Conservation (phyloP, 371 early-diverging fungal genomes). For the Mucor sp. region DNA sequence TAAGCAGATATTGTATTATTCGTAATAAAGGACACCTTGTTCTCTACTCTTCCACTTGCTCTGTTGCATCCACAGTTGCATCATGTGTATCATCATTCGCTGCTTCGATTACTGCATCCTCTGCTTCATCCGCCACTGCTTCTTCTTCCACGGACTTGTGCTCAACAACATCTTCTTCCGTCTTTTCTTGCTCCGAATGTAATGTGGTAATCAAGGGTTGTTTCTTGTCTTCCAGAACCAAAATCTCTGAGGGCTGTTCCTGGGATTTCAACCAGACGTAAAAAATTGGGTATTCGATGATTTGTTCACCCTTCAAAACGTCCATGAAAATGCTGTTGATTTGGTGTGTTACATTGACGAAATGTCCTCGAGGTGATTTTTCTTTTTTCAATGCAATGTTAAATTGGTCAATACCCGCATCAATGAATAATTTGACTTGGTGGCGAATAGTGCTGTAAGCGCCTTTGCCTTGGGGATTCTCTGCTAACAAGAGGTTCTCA, state of each 20-base stretch:
- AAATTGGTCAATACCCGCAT: constrained; percentile 34
- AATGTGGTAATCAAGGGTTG: background rate
- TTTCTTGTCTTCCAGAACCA: constrained; percentile 34
- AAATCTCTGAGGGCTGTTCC: constrained; percentile 16
- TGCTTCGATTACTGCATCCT: background rate
- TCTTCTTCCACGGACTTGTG: background rate
- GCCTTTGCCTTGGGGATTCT: constrained; percentile 34
- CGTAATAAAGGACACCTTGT: too few species aligned
- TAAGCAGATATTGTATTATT: background rate
- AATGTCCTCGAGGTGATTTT: constrained; percentile 26
- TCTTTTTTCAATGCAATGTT: constrained; percentile 43
- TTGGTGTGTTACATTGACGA: constrained; percentile 29
- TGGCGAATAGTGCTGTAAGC: constrained; percentile 33
- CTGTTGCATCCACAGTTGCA: too few species aligned
- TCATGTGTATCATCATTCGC: background rate
- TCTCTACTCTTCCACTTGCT: too few species aligned
- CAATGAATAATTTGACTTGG: constrained; percentile 32
- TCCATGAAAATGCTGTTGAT: constrained; percentile 27
- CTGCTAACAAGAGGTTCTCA: constrained; percentile 37
- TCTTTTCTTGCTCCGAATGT: background rate
- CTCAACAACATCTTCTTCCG: background rate
- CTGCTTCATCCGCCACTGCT: background rate
- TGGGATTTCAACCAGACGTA: constrained; percentile 39
- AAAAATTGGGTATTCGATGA: constrained; percentile 48
- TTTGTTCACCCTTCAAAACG: constrained; percentile 29